phyloP scores from a whole-genome alignment of 495 filamentous ascomycete genomes.

The Tetracladium marchalianum region DNA sequence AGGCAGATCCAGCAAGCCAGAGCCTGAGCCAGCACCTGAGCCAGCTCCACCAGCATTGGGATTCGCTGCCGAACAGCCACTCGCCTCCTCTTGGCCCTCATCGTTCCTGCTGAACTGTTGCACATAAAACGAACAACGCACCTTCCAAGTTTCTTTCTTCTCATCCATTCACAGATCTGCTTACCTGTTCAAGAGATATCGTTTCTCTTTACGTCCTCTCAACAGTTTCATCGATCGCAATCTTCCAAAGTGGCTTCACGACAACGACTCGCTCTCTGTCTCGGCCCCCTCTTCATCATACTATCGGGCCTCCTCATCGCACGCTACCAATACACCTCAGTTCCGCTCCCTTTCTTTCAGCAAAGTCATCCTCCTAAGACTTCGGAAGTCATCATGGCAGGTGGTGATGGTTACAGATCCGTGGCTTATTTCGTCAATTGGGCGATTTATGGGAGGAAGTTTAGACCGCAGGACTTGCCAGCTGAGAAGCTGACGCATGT shows the following conservation, averaged over 20 bases:
- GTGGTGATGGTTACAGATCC: conserved; percentile 46
- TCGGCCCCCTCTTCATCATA: not conserved
- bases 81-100: too few species aligned
- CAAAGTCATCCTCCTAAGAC: not conserved
- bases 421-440: conserved; percentile 80
- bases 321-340: conserved; percentile 3
- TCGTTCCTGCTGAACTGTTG: too few species aligned
- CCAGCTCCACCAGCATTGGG: too few species aligned
- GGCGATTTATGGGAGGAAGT: conserved; percentile 88
- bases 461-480: conserved; percentile 80
- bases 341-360: not conserved
- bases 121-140: too few species aligned
- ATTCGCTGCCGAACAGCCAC: too few species aligned
- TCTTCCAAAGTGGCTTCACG: conserved; percentile 7
- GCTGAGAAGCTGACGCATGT: conserved; percentile 84
- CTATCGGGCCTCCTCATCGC: conserved; percentile 6
- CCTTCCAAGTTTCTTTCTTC: too few species aligned
- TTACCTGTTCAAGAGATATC: too few species aligned
- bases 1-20: too few species aligned
- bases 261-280: conserved; percentile 2
- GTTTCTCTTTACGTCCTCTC: too few species aligned
- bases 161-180: too few species aligned
- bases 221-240: not conserved
- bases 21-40: too few species aligned
- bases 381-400: conserved; percentile 29